Base-by-base conservation (phyloP, 2,329 filamentous ascomycete species). In the Fusarium sp. region DNA sequence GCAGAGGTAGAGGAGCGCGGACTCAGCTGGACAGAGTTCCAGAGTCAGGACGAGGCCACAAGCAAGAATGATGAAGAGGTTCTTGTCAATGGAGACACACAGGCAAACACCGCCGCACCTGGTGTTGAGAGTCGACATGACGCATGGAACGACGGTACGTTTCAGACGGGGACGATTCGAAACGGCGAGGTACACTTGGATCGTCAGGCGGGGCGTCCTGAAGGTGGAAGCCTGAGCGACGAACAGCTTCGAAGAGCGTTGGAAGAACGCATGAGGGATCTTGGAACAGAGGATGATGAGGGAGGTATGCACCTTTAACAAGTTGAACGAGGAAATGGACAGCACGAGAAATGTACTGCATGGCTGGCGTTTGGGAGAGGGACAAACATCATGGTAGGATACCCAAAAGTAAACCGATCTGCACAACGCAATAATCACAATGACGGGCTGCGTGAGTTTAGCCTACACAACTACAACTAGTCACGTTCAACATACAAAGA, bases 141-240 rank as follows among this genome's bases (percentile, higher is more conserved):
- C 42, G 82, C 89, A 0, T 91, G 89, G 89, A 82, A 76, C 28
- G 88, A 91, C 73, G 89, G 89, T 24, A 91, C 89, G 1, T 90
- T 91, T 72, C 85, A 88, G 75, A 87, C 84, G 2, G 88, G 88
- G 11, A 84, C 83, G 15, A 84, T 90, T 71, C 80, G 84, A 4
- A 81, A 83, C 62, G 85, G 85, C 24, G 79, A 84, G 71, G 69
- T 87, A 4, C 80, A 77, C n/a, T 80, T 87, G 75, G 82, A 86
- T 70, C 56, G 57, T 5, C 69, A 72, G 38, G 54, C 73, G 1
- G 70, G 65, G 15, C 65, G 54, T 17, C 60, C 71, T 14, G 60
- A 73, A 17, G 84, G 85, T 21, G 85, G 86, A 11, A 83, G 83
- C 33, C 67, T 91, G 56, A 83, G 81, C 22, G 89, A 90, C 64